phyloP scores from a whole-genome alignment of 2,329 filamentous ascomycete species.

The Domatiomyces catenatus region DNA sequence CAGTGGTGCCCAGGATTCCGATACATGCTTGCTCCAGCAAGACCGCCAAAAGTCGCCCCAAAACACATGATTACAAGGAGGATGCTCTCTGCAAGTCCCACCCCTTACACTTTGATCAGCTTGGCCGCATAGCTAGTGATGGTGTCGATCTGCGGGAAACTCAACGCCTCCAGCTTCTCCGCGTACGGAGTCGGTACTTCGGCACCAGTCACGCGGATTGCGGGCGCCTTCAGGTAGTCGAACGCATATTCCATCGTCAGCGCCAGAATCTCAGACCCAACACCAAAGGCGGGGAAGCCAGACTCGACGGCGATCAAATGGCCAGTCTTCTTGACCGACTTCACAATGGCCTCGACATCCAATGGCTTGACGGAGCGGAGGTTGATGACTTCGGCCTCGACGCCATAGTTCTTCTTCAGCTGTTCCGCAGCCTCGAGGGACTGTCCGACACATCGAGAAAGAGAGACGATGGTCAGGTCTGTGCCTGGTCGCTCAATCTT shows the following conservation, averaged over 20 bases:
- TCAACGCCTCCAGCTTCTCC: slow-evolving; percentile 81
- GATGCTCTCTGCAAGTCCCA: neutral
- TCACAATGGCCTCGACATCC: slow-evolving; percentile 86
- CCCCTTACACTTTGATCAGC: slow-evolving; percentile 58
- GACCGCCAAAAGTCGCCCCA: neutral
- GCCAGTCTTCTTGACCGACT: slow-evolving; percentile 97
- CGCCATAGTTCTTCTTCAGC: slow-evolving; percentile 90
- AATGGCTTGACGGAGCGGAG: slow-evolving; percentile 93
- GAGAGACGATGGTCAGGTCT: slow-evolving; percentile 86
- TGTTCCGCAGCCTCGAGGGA: slow-evolving; percentile 74
- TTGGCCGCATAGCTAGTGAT: slow-evolving; percentile 83
- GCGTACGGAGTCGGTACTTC: slow-evolving; percentile 97
- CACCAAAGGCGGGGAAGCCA: slow-evolving; percentile 89
- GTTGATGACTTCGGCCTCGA: slow-evolving; percentile 95
- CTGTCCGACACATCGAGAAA: slow-evolving; percentile 92
- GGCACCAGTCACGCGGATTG: slow-evolving; percentile 84
- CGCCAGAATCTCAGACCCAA: slow-evolving; percentile 82
- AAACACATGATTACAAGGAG: neutral
- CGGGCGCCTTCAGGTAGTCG: slow-evolving; percentile 90
- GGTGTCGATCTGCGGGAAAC: slow-evolving; percentile 77
- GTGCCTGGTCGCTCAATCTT: slow-evolving; percentile 96
- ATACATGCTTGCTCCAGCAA: neutral
- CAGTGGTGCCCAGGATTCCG: neutral
- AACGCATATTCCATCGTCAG: slow-evolving; percentile 95
- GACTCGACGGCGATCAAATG: slow-evolving; percentile 85